Percentiles rank a stretch among this genome's conserved stretches.
Evolutionary conservation across 2,329 filamentous ascomycete species (phyloP).

Genomic region (Phialophora verrucosa): DNA sequence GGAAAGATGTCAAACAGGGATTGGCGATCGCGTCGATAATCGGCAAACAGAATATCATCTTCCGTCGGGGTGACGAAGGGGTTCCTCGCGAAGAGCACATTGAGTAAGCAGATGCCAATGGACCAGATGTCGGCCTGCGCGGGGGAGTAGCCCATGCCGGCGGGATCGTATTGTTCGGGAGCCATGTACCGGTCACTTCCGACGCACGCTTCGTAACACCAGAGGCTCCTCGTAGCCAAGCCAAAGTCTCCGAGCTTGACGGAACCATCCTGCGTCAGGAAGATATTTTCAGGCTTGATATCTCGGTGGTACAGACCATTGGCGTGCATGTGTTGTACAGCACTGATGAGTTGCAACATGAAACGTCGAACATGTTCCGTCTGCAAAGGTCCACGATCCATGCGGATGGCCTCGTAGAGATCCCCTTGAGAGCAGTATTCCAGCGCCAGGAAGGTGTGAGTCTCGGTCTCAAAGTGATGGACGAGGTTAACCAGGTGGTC

Average conservation of each 20-base stretch:
- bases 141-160: conserved; percentile 85
- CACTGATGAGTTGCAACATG: conserved; percentile 91
- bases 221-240: conserved; percentile 83
- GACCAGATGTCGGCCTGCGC: conserved; percentile 96
- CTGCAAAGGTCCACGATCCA: conserved; percentile 83
- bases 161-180: conserved; percentile 94
- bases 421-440: conserved; percentile 96
- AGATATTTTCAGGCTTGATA: conserved; percentile 99
- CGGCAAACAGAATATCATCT: conserved; percentile 88
- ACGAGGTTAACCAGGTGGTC: conserved; percentile 93
- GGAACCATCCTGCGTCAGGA: conserved; percentile 80
- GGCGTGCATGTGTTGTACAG: conserved; percentile 86
- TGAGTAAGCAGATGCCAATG: conserved; percentile 93
- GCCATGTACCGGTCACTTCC: conserved; percentile 99
- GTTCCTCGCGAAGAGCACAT: conserved; percentile 95
- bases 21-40: conserved; percentile 92
- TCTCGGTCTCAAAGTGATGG: conserved; percentile 87
- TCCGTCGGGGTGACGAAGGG: conserved; percentile 90
- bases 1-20: conserved; percentile 98
- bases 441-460: conserved; percentile 88
- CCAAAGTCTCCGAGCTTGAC: conserved; percentile 99
- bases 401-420: conserved; percentile 94
- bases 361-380: conserved; percentile 97
- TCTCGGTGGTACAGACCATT: conserved; percentile 95
- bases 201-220: conserved; percentile 91